Percentiles rank a stretch among this genome's conserved stretches.
Conservation (phyloP, 495 filamentous ascomycete genomes). For the Penicillium goetzii region DNA sequence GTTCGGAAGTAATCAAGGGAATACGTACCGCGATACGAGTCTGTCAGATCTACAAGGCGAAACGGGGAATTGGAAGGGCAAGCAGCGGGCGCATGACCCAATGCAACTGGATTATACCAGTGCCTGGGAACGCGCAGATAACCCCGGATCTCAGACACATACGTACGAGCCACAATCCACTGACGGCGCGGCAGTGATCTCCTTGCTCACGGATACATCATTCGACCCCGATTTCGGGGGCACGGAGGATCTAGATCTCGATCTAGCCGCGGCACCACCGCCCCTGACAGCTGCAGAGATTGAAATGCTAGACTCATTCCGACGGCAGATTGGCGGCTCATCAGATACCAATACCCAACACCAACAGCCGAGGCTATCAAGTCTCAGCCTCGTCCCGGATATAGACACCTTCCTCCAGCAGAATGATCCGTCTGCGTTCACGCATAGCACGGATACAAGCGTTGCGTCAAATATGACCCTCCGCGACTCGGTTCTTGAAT, state of each 20-base stretch:
- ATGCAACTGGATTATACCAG: slow-evolving; percentile 24
- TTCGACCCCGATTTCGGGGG: slow-evolving; percentile 54
- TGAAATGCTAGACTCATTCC: slow-evolving; percentile 44
- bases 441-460: neutral
- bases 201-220: slow-evolving; percentile 56
- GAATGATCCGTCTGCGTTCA: slow-evolving; percentile 21
- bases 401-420: slow-evolving; percentile 40
- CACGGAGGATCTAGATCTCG: slow-evolving; percentile 38
- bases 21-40: slow-evolving; percentile 8
- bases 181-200: slow-evolving; percentile 50
- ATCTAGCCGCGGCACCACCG: slow-evolving; percentile 21
- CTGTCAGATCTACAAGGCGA: slow-evolving; percentile 11
- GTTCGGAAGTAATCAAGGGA: neutral
- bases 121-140: slow-evolving; percentile 25
- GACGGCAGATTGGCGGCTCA: slow-evolving; percentile 17
- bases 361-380: slow-evolving; percentile 23
- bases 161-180: slow-evolving; percentile 10
- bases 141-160: neutral
- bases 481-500: slow-evolving; percentile 36
- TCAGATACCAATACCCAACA: neutral
- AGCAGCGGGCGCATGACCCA: slow-evolving; percentile 24
- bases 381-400: slow-evolving; percentile 47
- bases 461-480: slow-evolving; percentile 16
- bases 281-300: slow-evolving; percentile 36
- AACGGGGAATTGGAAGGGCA: slow-evolving; percentile 38